Base-by-base conservation (phyloP, 2,329 filamentous ascomycete species). In the Pyrenochaeta sp. region DNA sequence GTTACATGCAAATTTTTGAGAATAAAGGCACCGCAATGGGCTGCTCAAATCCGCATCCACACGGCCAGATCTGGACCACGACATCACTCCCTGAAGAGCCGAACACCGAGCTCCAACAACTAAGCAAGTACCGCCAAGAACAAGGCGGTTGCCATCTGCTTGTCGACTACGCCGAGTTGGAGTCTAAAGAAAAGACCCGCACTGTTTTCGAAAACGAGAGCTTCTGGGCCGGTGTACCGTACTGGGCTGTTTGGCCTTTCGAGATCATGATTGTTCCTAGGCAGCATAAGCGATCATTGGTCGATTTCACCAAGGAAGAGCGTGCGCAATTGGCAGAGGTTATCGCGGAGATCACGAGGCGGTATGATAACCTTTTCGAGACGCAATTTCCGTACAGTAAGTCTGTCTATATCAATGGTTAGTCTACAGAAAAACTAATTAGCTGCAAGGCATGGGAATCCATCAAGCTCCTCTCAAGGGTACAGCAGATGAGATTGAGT, bases 1-100 rank as follows among this genome's bases (percentile, higher is more conserved):
- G 91, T 52, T 98, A 96, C 80, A 97, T 99, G 93, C 95, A 99
- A 76, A 98, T 99, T 64, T 99, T 99, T 63, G 95, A 99, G 81
- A 99, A 99, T 83, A 99, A 99, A 80, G 95, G 95, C 50, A 88
- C 91, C 0, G 92, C 94, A 10, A 99, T 99, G 95, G 95, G 95
- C 50, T 99, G 95, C 82, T 98, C 94, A 1, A 99, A 99, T 77
- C 95, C 95, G 0, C 95, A 99, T 77, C 95, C 95, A 0, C 95
- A 99, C 79, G 94, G 95, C 58, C 95, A 99, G 78, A 85, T 97
- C 62, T 99, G 95, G 95, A 95, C 92, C 2, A 96, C 93, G 0
- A 97, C 92, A 24, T 90, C 89, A 6, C 81, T 97, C 66, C 95
- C 95, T 0, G 93, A 98, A 75, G 95, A 99, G 78, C 92, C 92